Conservation (phyloP, 2,329 filamentous ascomycete genomes). For the Sporothrix sp. region DNA sequence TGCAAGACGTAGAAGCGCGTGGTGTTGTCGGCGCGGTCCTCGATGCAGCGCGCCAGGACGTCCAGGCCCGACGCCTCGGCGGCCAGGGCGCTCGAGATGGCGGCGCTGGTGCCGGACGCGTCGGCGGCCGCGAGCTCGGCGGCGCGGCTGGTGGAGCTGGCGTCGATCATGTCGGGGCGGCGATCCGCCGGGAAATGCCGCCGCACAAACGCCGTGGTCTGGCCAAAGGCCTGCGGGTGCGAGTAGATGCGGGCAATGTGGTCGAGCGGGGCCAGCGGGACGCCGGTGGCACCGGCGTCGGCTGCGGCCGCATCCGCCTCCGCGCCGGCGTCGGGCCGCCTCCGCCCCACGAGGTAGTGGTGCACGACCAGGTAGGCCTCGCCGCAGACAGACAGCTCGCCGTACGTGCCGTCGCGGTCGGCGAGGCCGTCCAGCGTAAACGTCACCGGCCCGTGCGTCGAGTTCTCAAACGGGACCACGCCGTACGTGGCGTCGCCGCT, state of each 20-base stretch:
- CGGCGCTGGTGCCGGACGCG: slow-evolving; percentile 53
- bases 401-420: slow-evolving; percentile 55
- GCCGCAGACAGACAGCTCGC: slow-evolving; percentile 64
- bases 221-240: slow-evolving; percentile 80
- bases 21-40: slow-evolving; percentile 67
- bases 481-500: slow-evolving; percentile 54
- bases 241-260: slow-evolving; percentile 73
- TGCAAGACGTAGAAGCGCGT: slow-evolving; percentile 67
- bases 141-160: slow-evolving; percentile 74
- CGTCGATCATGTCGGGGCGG: slow-evolving; percentile 69
- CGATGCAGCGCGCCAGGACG: slow-evolving; percentile 58
- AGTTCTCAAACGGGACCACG: slow-evolving; percentile 93
- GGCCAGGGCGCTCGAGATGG: slow-evolving; percentile 68
- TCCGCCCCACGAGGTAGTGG: slow-evolving; percentile 61
- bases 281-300: slow-evolving; percentile 7
- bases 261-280: slow-evolving; percentile 41
- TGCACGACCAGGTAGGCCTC: slow-evolving; percentile 83
- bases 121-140: slow-evolving; percentile 64
- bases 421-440: slow-evolving; percentile 84
- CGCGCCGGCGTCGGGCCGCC: background rate
- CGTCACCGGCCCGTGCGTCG: slow-evolving; percentile 84
- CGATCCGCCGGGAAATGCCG: slow-evolving; percentile 45
- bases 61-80: slow-evolving; percentile 58
- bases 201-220: slow-evolving; percentile 69
- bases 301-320: background rate